These are phyloP conservation scores for Diplogelasinospora grovesii DNA, from an alignment of 495 filamentous ascomycete species.

Conservation along the genomic window DNA sequence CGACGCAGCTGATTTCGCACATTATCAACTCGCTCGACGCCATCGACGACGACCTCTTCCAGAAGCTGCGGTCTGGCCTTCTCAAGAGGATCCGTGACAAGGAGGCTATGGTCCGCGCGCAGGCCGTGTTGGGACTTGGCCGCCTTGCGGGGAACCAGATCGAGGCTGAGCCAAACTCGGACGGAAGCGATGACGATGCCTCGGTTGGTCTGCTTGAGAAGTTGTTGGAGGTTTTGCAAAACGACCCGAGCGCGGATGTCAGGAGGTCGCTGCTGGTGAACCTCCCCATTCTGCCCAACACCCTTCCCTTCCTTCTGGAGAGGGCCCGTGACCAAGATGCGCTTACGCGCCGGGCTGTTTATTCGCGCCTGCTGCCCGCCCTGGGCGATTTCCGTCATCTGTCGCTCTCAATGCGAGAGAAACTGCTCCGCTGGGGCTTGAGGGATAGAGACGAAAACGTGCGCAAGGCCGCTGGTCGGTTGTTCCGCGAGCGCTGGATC, in stretches of 20 bases:
- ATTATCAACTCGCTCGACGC: conserved; percentile 84
- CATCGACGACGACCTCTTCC: conserved; percentile 83
- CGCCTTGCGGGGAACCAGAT: conserved; percentile 74
- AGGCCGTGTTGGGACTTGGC: conserved; percentile 87
- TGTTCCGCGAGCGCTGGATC: conserved; percentile 94
- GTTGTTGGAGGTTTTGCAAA: conserved; percentile 86
- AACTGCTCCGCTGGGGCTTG: conserved; percentile 90
- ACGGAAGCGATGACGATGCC: conserved; percentile 53
- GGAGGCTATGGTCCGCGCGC: conserved; percentile 81
- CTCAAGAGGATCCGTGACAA: conserved; percentile 86
- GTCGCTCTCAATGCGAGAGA: conserved; percentile 91
- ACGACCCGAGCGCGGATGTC: conserved; percentile 91
- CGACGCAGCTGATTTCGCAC: conserved; percentile 82
- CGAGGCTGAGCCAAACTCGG: conserved; percentile 65
- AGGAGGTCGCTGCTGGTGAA: conserved; percentile 82
- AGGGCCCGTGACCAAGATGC: conserved; percentile 84
- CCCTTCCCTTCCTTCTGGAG: conserved; percentile 88
- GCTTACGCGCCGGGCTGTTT: conserved; percentile 74
- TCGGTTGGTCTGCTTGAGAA: conserved; percentile 63
- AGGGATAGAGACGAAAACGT: conserved; percentile 94
- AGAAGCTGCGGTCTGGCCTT: conserved; percentile 66
- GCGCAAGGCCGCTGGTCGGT: conserved; percentile 77
- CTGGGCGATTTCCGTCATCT: conserved; percentile 95
- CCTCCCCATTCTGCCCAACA: conserved; percentile 68
- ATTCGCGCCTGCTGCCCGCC: conserved; percentile 78